These are phyloP conservation scores for Chlamydomonas asymmetrica DNA, from an alignment of 139 green algal species.

Conservation along the genomic window DNA sequence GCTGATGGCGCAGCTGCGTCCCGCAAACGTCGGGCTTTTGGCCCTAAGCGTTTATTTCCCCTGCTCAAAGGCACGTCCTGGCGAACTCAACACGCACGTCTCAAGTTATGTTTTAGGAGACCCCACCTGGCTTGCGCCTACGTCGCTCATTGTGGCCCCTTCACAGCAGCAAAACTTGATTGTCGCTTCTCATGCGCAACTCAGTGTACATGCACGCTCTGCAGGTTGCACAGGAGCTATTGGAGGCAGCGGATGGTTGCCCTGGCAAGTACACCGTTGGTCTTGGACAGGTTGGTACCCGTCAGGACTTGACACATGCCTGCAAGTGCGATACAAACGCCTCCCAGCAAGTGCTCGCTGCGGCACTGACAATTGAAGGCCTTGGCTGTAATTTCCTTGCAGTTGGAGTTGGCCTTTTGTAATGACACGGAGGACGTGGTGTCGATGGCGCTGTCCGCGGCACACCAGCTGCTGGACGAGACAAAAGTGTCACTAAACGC, in stretches of 20 bases:
- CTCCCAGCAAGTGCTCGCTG: not conserved
- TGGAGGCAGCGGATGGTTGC: slow-evolving; percentile 74
- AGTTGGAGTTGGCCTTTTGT: slow-evolving; percentile 70
- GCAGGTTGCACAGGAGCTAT: slow-evolving; percentile 66
- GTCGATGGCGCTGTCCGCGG: slow-evolving; percentile 74
- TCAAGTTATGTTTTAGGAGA: not conserved
- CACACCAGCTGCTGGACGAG: slow-evolving; percentile 62
- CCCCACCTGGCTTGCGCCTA: too few relatives aligned
- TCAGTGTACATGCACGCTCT: slow-evolving; percentile 38
- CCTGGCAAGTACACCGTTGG: slow-evolving; percentile 87
- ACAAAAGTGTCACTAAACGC: slow-evolving; percentile 28
- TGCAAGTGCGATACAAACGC: too few relatives aligned
- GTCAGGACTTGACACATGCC: not conserved
- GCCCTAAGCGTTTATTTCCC: slow-evolving; percentile 78
- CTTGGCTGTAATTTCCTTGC: too few relatives aligned
- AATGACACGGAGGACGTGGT: slow-evolving; percentile 77
- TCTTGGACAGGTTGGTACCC: slow-evolving; percentile 68
- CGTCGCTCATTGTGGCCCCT: too few relatives aligned
- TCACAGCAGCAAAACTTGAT: too few relatives aligned
- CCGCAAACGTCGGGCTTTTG: slow-evolving; percentile 37
- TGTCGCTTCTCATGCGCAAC: too few relatives aligned
- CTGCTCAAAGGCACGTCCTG: slow-evolving; percentile 40
- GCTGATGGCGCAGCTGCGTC: not conserved
- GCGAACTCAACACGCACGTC: not conserved
- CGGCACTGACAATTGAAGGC: not conserved